A percentile compares a stretch with the other conserved stretches of the same genome.
Conservation (phyloP, 2,329 filamentous ascomycete species). For the Venturiaceae sp. region DNA sequence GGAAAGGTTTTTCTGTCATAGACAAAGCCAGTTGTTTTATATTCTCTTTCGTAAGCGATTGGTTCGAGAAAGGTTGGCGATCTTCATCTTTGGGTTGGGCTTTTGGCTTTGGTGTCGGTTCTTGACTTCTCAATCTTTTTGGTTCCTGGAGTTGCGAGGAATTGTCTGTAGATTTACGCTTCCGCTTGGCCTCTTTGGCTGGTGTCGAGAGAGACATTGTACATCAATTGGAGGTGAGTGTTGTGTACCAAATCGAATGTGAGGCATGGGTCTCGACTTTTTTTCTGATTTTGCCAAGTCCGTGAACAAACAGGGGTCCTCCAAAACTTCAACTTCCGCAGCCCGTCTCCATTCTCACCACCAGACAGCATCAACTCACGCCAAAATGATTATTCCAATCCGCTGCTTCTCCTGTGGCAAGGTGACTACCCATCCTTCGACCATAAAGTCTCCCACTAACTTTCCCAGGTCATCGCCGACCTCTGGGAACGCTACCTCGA, state of each 20-base stretch:
- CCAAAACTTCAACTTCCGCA: not conserved
- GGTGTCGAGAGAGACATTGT: not conserved
- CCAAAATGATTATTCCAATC: conserved; percentile 93
- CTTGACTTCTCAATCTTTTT: not conserved
- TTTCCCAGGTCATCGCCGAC: conserved; percentile 78
- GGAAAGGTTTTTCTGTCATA: not conserved
- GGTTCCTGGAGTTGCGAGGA: not conserved
- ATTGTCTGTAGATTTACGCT: not conserved
- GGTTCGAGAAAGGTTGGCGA: not conserved
- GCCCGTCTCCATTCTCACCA: not conserved
- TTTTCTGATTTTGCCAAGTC: not conserved
- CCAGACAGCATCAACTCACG: not conserved
- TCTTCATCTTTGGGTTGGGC: not conserved
- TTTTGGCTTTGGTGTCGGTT: not conserved
- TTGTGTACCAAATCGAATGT: not conserved
- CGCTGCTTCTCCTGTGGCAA: conserved; percentile 99
- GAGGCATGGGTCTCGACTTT: not conserved
- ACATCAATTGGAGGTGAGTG: not conserved
- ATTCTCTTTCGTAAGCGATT: not conserved
- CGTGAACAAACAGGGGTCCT: not conserved
- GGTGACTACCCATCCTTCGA: conserved; percentile 43
- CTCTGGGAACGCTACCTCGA: conserved; percentile 94
- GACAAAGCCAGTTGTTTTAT: not conserved
- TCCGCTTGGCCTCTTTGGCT: not conserved
- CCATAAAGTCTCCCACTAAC: conserved; percentile 14